These are phyloP conservation scores for Nicotiana rustica DNA, from an alignment of 305 asterid genomes.

Conservation along the genomic window DNA sequence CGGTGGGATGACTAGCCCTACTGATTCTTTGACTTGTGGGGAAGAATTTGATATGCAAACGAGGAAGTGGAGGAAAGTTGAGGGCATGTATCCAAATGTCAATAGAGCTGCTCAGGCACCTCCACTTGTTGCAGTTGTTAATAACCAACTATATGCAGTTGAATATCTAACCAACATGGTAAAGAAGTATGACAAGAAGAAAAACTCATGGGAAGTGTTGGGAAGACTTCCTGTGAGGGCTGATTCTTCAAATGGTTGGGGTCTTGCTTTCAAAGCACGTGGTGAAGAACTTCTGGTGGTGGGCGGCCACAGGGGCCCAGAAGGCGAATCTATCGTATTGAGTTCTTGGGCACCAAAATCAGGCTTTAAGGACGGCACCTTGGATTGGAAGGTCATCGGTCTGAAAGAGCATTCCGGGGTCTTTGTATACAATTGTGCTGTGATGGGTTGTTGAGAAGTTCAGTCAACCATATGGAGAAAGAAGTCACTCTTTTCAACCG, in stretches of 20 bases:
- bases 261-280: slow-evolving; percentile 83
- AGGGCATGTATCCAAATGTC: slow-evolving; percentile 79
- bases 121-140: slow-evolving; percentile 88
- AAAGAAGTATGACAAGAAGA: slow-evolving; percentile 66
- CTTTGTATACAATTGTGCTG: slow-evolving; percentile 86
- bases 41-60: slow-evolving; percentile 79
- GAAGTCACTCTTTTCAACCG: neutral
- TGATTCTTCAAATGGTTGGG: slow-evolving; percentile 90
- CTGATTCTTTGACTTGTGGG: slow-evolving; percentile 73
- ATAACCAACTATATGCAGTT: slow-evolving; percentile 70
- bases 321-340: slow-evolving; percentile 82
- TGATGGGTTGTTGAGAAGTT: slow-evolving; percentile 72
- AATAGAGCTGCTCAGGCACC: slow-evolving; percentile 88
- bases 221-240: slow-evolving; percentile 89
- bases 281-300: slow-evolving; percentile 74
- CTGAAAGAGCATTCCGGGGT: slow-evolving; percentile 85
- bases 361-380: slow-evolving; percentile 55
- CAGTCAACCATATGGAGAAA: slow-evolving; percentile 27
- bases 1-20: slow-evolving; percentile 81
- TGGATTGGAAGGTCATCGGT: slow-evolving; percentile 79
- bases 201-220: slow-evolving; percentile 69
- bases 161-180: slow-evolving; percentile 83
- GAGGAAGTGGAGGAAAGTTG: slow-evolving; percentile 76
- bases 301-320: slow-evolving; percentile 88
- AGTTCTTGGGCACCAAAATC: slow-evolving; percentile 72